A percentile compares a stretch with the other conserved stretches of the same genome.
Evolutionary conservation across 768 basidiomycete species (phyloP).

Genomic region (Saitozyma sp.): DNA sequence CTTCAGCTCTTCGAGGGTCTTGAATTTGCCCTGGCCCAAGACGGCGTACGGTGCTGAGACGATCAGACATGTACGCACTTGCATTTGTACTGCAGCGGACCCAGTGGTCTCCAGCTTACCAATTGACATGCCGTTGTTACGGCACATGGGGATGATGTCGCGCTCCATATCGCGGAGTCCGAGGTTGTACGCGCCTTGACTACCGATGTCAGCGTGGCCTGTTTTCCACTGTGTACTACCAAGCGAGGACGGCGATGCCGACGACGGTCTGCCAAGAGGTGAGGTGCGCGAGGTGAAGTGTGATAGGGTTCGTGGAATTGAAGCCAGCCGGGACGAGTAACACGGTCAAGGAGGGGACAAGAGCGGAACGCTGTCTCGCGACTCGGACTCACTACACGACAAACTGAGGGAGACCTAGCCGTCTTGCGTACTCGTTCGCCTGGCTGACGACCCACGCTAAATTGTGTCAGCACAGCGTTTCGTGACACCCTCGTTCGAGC

Average conservation of each 20-base stretch:
- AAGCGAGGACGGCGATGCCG: too few species aligned
- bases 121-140: conserved; percentile 27
- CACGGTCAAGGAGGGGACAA: too few species aligned
- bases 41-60: conserved; percentile 56
- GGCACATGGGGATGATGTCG: conserved; percentile 58
- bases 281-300: too few species aligned
- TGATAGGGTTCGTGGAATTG: too few species aligned
- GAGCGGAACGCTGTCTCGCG: background rate
- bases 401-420: conserved; percentile 60
- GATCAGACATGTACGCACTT: background rate
- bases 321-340: background rate
- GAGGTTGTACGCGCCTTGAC: conserved; percentile 38
- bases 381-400: conserved; percentile 58
- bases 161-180: conserved; percentile 58
- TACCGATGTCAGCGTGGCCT: background rate
- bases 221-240: too few species aligned
- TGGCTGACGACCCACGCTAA: conserved; percentile 32
- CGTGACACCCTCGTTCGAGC: too few species aligned
- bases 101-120: background rate
- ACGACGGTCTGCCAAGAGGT: background rate
- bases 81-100: background rate
- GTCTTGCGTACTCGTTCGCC: conserved; percentile 59
- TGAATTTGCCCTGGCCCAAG: conserved; percentile 54
- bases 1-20: conserved; percentile 32
- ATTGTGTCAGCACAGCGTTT: background rate